Conservation (phyloP, 2,329 filamentous ascomycete genomes). For the Botrytis fragariae region DNA sequence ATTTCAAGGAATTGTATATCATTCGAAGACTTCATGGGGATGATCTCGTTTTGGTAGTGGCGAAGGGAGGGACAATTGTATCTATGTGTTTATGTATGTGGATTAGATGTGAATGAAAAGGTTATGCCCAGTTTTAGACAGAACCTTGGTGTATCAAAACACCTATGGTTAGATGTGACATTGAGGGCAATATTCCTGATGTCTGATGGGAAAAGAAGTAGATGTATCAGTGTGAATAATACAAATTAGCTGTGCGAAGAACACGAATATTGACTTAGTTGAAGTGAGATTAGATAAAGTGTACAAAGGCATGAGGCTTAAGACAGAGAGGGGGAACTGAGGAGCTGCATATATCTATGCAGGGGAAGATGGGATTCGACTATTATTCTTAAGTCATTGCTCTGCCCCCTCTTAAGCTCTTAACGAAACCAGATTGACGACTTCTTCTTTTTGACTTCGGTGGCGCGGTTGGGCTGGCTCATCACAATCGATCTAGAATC, state of each 20-base stretch:
- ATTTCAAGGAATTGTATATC: conserved; percentile 12
- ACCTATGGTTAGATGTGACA: background rate
- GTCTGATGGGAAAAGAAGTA: background rate
- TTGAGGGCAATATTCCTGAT: background rate
- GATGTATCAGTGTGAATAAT: no score
- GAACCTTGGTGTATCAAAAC: background rate
- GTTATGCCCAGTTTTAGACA: background rate
- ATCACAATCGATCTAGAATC: background rate
- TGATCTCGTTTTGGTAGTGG: background rate
- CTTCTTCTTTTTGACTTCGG: background rate
- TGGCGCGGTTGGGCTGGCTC: background rate
- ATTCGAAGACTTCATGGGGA: background rate
- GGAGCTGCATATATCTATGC: background rate
- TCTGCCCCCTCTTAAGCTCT: background rate
- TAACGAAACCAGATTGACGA: background rate
- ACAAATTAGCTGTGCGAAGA: background rate
- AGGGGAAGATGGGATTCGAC: background rate
- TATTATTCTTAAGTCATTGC: background rate
- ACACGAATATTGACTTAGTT: background rate
- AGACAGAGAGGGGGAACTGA: background rate
- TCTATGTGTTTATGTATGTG: background rate
- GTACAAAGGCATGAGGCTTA: background rate
- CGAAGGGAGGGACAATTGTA: background rate
- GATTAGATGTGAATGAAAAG: conserved; percentile 1
- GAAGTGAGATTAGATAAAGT: background rate